phyloP scores from a whole-genome alignment of 2,329 filamentous ascomycete genomes.

The Nothomitra cinnamomea region DNA sequence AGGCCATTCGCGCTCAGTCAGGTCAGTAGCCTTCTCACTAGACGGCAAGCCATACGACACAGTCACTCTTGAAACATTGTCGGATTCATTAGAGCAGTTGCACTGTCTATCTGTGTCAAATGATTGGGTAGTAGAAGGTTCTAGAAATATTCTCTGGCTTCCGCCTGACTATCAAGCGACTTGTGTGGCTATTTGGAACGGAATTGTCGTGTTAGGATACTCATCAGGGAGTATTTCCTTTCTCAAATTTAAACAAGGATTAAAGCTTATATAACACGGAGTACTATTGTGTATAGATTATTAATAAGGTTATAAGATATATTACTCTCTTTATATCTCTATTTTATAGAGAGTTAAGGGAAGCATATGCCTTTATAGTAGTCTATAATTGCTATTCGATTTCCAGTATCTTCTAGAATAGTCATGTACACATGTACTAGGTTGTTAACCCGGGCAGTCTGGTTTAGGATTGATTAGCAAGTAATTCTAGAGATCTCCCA shows the following conservation, averaged over 20 bases:
- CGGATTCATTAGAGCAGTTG: neutral
- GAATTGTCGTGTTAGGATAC: neutral
- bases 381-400: no score
- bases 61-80: neutral
- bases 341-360: no score
- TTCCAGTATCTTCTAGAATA: no score
- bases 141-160: neutral
- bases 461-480: no score
- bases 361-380: no score
- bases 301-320: no score
- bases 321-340: no score
- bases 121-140: neutral
- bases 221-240: neutral
- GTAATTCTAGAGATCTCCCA: no score
- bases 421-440: no score
- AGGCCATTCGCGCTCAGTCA: neutral
- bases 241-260: constrained; percentile 2
- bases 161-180: neutral
- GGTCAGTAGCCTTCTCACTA: neutral
- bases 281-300: no score
- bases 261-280: no score
- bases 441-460: no score
- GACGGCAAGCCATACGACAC: neutral
- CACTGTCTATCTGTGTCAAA: neutral
- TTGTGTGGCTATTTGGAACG: neutral